Evolutionary conservation across 129 eudicot genomes (phyloP).

Genomic region (Tagetes erecta): DNA sequence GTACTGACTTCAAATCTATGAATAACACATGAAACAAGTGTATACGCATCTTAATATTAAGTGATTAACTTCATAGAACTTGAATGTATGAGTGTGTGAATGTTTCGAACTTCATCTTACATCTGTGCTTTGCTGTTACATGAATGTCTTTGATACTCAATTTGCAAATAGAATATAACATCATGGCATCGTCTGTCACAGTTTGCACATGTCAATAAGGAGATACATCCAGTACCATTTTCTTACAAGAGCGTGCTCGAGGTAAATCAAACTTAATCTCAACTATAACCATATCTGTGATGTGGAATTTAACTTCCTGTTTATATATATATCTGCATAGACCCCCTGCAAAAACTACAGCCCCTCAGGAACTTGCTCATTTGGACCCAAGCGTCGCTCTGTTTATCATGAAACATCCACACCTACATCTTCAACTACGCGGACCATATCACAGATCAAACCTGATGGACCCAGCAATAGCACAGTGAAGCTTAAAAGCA

Average conservation of each 20-base stretch:
- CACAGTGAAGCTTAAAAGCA: slow-evolving; percentile 27
- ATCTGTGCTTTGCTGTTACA: slow-evolving; percentile 6
- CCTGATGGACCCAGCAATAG: slow-evolving; percentile 21
- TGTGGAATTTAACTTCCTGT: slow-evolving; percentile 6
- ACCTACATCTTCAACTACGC: slow-evolving; percentile 27
- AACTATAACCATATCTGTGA: neutral
- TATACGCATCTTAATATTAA: neutral
- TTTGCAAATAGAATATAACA: neutral
- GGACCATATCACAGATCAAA: slow-evolving; percentile 18
- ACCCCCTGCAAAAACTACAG: slow-evolving; percentile 31
- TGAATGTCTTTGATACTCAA: neutral
- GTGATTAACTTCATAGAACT: slow-evolving; percentile 11
- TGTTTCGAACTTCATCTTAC: neutral
- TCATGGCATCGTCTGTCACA: slow-evolving; percentile 28
- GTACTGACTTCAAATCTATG: slow-evolving; percentile 9
- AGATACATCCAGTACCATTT: slow-evolving; percentile 29
- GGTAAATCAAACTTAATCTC: slow-evolving; percentile 27
- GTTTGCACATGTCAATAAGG: slow-evolving; percentile 40
- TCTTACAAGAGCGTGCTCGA: slow-evolving; percentile 30
- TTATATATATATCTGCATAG: slow-evolving; percentile 23
- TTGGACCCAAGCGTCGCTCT: slow-evolving; percentile 32
- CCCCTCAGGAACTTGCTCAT: slow-evolving; percentile 27
- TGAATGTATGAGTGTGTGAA: slow-evolving; percentile 1
- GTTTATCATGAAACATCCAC: slow-evolving; percentile 26
- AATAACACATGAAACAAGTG: slow-evolving; percentile 1